These are phyloP conservation scores for Apiospora phragmitis DNA, from an alignment of 2,329 filamentous ascomycete genomes.

Conservation along the genomic window DNA sequence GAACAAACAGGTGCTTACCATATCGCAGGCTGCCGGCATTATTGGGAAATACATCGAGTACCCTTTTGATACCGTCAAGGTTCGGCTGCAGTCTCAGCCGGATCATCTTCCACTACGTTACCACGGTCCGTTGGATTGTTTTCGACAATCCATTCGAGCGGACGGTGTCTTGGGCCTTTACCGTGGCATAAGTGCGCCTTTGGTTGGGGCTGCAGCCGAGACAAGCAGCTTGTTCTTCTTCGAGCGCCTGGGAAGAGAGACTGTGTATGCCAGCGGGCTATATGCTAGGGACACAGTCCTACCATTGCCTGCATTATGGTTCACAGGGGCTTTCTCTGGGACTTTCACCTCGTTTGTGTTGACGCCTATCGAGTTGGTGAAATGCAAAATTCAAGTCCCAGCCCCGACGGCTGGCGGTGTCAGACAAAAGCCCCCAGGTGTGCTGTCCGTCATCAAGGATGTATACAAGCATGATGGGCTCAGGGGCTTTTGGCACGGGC, in stretches of 20 bases:
- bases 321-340: conserved; percentile 83
- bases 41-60: conserved; percentile 97
- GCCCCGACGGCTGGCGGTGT: conserved; percentile 36
- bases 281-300: conserved; percentile 58
- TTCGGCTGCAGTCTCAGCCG: conserved; percentile 93
- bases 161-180: conserved; percentile 86
- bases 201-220: conserved; percentile 89
- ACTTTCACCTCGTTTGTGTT: conserved; percentile 87
- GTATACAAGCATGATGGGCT: conserved; percentile 83
- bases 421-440: conserved; percentile 52
- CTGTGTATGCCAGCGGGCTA: conserved; percentile 55
- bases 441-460: conserved; percentile 71
- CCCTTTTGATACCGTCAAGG: conserved; percentile 97
- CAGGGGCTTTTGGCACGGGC: conserved; percentile 90
- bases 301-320: conserved; percentile 72
- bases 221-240: conserved; percentile 93
- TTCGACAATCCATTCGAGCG: conserved; percentile 76
- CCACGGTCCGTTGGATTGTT: conserved; percentile 87
- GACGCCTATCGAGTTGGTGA: conserved; percentile 94
- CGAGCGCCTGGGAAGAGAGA: conserved; percentile 72
- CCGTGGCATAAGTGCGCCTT: conserved; percentile 86
- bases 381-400: conserved; percentile 95
- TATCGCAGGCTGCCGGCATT: conserved; percentile 70
- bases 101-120: conserved; percentile 81
- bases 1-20: neutral